phyloP scores from a whole-genome alignment of 192 early-diverging fungal genomes.

The Umbelopsis ramanniana region DNA sequence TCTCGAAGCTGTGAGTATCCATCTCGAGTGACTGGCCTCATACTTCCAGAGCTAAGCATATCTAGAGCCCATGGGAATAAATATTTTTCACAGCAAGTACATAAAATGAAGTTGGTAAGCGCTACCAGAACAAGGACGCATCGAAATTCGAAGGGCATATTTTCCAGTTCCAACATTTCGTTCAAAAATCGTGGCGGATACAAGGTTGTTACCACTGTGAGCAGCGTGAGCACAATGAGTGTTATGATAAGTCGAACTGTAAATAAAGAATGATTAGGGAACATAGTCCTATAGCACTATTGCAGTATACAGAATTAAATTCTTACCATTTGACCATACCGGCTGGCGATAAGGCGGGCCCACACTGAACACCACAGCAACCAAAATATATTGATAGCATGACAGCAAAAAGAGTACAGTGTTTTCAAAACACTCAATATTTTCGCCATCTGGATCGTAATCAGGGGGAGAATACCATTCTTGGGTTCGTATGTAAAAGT shows the following conservation, averaged over 20 bases:
- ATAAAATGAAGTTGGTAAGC: conserved; percentile 59
- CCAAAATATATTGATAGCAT: conserved; percentile 92
- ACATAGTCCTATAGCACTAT: not conserved
- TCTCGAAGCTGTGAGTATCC: conserved; percentile 1
- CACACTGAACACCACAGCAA: conserved; percentile 92
- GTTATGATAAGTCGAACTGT: conserved; percentile 73
- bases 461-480: conserved; percentile 64
- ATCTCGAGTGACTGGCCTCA: not conserved
- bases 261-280: not conserved
- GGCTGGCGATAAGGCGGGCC: conserved; percentile 94
- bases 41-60: not conserved
- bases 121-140: conserved; percentile 63
- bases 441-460: conserved; percentile 66
- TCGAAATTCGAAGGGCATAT: conserved; percentile 59
- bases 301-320: not conserved
- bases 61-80: conserved; percentile 38
- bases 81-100: conserved; percentile 49
- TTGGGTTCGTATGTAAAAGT: conserved; percentile 73
- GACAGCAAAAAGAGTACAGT: conserved; percentile 89
- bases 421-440: conserved; percentile 86
- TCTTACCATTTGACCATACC: conserved; percentile 85
- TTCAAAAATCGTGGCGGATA: conserved; percentile 54
- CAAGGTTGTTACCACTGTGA: conserved; percentile 55
- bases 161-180: conserved; percentile 72
- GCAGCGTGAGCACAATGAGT: conserved; percentile 50